These are phyloP conservation scores for Colletotrichum truncatum DNA, from an alignment of 2,329 filamentous ascomycete genomes.

Conservation along the genomic window DNA sequence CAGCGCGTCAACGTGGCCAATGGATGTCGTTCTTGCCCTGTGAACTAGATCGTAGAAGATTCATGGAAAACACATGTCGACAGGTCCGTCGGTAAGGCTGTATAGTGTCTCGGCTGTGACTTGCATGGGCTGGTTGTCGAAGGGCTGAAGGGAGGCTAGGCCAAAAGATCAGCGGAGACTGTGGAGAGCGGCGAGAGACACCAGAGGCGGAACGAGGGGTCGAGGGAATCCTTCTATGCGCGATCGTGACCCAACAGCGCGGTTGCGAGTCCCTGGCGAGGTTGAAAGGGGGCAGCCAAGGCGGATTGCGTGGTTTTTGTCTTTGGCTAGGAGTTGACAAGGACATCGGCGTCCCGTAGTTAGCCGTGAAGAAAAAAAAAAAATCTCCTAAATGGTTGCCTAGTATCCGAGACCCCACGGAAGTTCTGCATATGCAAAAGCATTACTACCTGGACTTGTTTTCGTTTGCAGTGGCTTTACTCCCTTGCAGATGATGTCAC, in stretches of 20 bases:
- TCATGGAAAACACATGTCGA: neutral
- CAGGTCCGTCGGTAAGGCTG: neutral
- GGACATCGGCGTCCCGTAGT: constrained; percentile 3
- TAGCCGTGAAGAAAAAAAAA: neutral
- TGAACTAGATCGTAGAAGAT: neutral
- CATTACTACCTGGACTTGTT: neutral
- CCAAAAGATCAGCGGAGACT: neutral
- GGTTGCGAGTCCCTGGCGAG: neutral
- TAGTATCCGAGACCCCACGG: neutral
- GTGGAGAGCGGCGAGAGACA: constrained; percentile 16
- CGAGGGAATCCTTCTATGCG: constrained; percentile 4
- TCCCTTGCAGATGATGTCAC: neutral
- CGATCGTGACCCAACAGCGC: constrained; percentile 14
- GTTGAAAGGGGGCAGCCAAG: constrained; percentile 16
- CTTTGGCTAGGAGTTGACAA: neutral
- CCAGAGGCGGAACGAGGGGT: neutral
- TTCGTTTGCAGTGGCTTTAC: neutral
- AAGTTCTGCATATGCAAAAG: neutral
- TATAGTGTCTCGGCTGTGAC: neutral
- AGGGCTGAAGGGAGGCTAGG: neutral
- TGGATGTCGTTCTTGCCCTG: neutral
- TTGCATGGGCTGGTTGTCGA: neutral
- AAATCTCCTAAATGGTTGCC: constrained; percentile 15
- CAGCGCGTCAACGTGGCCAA: neutral
- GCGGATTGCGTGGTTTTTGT: neutral